Evolutionary conservation across 345 rosid genomes (phyloP), one percentile per base, ranked within the genome.

Genomic region (Eucalyptus globulus): DNA sequence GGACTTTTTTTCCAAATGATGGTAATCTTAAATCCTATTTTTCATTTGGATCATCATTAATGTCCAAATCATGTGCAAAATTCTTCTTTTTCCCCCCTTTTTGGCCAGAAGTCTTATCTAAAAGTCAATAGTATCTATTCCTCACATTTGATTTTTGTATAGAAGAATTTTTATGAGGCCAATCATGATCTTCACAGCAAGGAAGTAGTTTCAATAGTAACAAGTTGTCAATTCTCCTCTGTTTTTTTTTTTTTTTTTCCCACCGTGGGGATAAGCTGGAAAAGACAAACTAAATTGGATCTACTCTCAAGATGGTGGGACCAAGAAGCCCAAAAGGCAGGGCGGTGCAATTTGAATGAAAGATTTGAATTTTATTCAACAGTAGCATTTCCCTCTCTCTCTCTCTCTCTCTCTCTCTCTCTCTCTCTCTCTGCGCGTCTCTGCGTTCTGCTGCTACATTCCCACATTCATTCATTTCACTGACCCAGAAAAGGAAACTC

Each of bases 291-390:
- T 37, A 37, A 76, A 76, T 9, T 76, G 45, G 9, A 37, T 76
- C 83, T 76, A 6, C 45, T 10, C 83, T 37, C 7, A 21, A 34
- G 47, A 15, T 22, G 62, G 69, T 87, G 92, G 93, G 90, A 86
- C 88, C 88, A 76, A 76, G 87, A 14, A 11, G 2, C 31, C 45
- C 40, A 21, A 26, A 17, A 50, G 88, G 95, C 95, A 92, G 67
- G 93, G 97, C 93, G 96, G 95, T 89, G 95, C 93, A 17, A 95
- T 93, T 93, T 87, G 3, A 37, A 62, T 87, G 72, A 90, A 91
- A 91, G 92, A 92, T 94, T 95, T 94, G 94, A 94, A 95, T 91
- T 93, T 88, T 76, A 87, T 80, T 87, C 76, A 49, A 24, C 72
- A 65, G 72, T 17, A 29, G 72, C 13, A 34, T 26, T 60, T 65